A percentile compares a stretch with the other conserved stretches of the same genome.
phyloP scores from a whole-genome alignment of 108 stramenopile genomes.

The Skeletonema marinoi region DNA sequence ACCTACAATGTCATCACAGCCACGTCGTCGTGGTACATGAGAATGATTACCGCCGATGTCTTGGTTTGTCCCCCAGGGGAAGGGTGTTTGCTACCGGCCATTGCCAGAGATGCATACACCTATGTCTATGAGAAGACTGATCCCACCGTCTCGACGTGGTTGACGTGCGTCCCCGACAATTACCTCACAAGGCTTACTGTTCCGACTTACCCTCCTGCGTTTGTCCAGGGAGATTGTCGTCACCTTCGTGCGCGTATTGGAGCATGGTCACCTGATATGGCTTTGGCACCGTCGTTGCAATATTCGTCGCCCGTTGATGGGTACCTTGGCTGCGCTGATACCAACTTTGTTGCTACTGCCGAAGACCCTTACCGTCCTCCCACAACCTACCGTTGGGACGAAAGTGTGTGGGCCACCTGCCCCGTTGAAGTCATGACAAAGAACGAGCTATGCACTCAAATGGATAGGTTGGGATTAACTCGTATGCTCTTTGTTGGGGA shows the following conservation, averaged over 20 bases:
- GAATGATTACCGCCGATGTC: constrained; percentile 38
- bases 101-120: constrained; percentile 35
- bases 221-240: constrained; percentile 27
- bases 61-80: constrained; percentile 32
- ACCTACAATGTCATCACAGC: constrained; percentile 28
- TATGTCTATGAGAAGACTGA: constrained; percentile 31
- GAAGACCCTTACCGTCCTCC: constrained; percentile 34
- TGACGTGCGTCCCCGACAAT: constrained; percentile 20
- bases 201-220: constrained; percentile 20
- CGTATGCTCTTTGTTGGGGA: constrained; percentile 46
- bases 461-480: constrained; percentile 30
- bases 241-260: constrained; percentile 41
- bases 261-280: constrained; percentile 16
- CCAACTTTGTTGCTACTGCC: constrained; percentile 28
- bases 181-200: constrained; percentile 20
- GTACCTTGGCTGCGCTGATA: constrained; percentile 47
- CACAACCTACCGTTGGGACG: constrained; percentile 41
- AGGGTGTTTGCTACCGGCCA: constrained; percentile 33
- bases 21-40: constrained; percentile 37
- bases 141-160: constrained; percentile 35
- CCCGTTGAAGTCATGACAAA: constrained; percentile 22
- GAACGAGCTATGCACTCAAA: constrained; percentile 19
- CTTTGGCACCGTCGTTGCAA: constrained; percentile 28
- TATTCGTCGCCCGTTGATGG: constrained; percentile 31
- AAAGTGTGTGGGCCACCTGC: constrained; percentile 35